Conservation (phyloP, 495 filamentous ascomycete species). For the Penicillium robsamsonii region DNA sequence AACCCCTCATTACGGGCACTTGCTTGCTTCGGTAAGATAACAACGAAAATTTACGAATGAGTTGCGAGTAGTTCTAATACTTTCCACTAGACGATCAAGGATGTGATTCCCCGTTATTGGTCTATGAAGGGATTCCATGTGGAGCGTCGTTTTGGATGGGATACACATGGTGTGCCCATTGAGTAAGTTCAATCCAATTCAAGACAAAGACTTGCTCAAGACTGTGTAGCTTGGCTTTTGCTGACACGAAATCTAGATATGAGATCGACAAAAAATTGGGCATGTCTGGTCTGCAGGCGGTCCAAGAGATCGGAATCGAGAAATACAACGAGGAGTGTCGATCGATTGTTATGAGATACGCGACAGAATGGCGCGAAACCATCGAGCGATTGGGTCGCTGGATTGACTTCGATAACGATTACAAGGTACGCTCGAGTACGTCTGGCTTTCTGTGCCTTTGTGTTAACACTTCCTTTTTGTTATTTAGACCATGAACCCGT, state of each 20-base stretch:
- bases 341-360: constrained; percentile 92
- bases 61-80: not conserved
- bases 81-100: constrained; percentile 73
- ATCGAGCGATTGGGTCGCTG: constrained; percentile 90
- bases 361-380: constrained; percentile 83
- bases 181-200: constrained; percentile 43
- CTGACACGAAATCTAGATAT: constrained; percentile 39
- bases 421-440: constrained; percentile 61
- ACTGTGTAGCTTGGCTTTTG: not conserved
- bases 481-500: constrained; percentile 77
- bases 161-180: constrained; percentile 93
- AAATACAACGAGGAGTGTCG: constrained; percentile 93
- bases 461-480: not conserved
- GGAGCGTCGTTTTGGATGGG: constrained; percentile 69
- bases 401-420: constrained; percentile 99
- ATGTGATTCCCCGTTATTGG: constrained; percentile 96
- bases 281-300: constrained; percentile 84
- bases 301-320: constrained; percentile 80
- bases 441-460: not conserved
- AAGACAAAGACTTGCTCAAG: not conserved
- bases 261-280: constrained; percentile 98
- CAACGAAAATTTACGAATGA: no score
- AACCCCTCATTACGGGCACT: constrained; percentile 92
- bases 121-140: constrained; percentile 95
- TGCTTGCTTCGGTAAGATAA: constrained; percentile 65